phyloP scores from a whole-genome alignment of 2,329 filamentous ascomycete genomes.

The Aspergillus sojae region DNA sequence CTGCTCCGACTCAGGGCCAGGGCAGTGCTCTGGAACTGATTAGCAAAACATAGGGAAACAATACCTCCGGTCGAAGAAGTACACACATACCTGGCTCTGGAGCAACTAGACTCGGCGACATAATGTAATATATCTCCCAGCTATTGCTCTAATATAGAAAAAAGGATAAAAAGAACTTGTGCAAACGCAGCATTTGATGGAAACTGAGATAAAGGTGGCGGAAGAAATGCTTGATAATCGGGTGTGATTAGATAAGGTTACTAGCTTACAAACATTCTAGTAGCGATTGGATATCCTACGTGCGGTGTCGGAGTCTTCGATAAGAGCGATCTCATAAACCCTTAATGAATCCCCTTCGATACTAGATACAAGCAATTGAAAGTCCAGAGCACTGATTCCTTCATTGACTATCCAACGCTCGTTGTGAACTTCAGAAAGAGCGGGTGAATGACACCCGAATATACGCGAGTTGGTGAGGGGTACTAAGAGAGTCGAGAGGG shows the following conservation, averaged over 20 bases:
- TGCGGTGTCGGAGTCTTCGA: constrained; percentile 25
- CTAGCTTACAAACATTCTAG: constrained; percentile 32
- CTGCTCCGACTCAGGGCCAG: constrained; percentile 66
- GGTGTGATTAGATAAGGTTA: constrained; percentile 7
- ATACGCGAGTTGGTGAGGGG: neutral
- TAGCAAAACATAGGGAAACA: constrained; percentile 3
- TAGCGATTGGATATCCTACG: constrained; percentile 28
- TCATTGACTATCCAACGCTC: neutral
- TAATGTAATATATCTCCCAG: constrained; percentile 39
- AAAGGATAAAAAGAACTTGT: neutral
- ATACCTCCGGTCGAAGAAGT: constrained; percentile 6
- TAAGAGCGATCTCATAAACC: constrained; percentile 9
- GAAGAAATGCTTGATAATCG: constrained; percentile 37
- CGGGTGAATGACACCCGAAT: neutral
- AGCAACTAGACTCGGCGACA: constrained; percentile 88
- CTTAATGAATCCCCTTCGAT: neutral
- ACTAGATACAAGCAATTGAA: neutral
- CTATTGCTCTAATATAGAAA: neutral
- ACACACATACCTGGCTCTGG: constrained; percentile 71
- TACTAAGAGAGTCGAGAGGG: neutral
- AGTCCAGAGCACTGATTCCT: neutral
- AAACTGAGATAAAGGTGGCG: constrained; percentile 24
- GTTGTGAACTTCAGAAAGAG: neutral
- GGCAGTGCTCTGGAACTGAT: constrained; percentile 73
- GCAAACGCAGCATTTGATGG: neutral